These are phyloP conservation scores for Batkoa obscura DNA, from an alignment of 371 early-diverging fungal genomes.

Conservation along the genomic window DNA sequence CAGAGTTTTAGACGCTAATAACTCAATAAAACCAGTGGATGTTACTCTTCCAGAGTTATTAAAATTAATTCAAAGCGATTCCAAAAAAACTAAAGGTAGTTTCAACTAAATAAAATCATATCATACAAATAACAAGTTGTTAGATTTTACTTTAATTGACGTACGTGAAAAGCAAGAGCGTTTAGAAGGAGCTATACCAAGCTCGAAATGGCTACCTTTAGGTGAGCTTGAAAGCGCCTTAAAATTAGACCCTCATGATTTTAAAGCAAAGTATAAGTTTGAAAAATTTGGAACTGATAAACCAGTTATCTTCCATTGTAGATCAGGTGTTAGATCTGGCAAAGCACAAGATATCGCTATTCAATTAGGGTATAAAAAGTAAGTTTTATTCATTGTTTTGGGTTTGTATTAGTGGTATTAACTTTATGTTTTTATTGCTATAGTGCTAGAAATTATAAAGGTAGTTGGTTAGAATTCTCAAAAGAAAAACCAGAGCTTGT, in stretches of 20 bases:
- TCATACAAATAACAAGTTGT: too few species aligned
- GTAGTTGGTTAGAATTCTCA: constrained; percentile 27
- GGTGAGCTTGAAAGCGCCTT: constrained; percentile 23
- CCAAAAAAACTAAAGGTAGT: too few species aligned
- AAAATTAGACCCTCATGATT: constrained; percentile 17
- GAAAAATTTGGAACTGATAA: constrained; percentile 13
- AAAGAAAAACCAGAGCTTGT: neutral
- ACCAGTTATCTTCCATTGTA: constrained; percentile 29
- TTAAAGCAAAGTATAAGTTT: constrained; percentile 14
- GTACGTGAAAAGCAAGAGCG: constrained; percentile 26
- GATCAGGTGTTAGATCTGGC: constrained; percentile 23
- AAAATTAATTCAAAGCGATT: too few species aligned
- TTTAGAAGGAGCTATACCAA: constrained; percentile 24
- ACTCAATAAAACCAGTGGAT: too few species aligned
- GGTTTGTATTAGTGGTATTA: too few species aligned
- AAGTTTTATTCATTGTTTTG: neutral
- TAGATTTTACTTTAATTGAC: constrained; percentile 21
- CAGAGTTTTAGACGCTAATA: too few species aligned
- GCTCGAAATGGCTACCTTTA: constrained; percentile 25
- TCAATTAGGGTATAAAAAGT: constrained; percentile 5
- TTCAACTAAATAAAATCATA: too few species aligned
- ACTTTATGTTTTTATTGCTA: neutral
- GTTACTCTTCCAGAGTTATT: too few species aligned
- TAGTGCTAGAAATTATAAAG: constrained; percentile 25
- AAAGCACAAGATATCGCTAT: constrained; percentile 23